These are phyloP conservation scores for Elsinoe perseae DNA, from an alignment of 2,329 filamentous ascomycete species.

Conservation along the genomic window DNA sequence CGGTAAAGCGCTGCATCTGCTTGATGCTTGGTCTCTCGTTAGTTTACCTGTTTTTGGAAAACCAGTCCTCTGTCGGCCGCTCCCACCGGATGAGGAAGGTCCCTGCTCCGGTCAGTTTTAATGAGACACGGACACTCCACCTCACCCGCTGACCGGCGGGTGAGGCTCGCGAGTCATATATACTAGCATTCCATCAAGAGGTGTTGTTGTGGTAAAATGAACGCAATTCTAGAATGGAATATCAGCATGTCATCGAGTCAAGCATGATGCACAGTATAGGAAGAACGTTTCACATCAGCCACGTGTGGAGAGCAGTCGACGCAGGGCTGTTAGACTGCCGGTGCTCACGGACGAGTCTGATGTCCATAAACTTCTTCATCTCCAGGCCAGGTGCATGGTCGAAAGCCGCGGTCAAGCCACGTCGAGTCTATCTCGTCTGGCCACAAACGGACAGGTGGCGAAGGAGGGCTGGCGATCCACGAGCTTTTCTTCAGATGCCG, in stretches of 20 bases:
- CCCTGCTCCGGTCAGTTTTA: background rate
- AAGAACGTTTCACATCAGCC: background rate
- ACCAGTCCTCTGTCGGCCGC: background rate
- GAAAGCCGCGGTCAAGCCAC: constrained; percentile 9
- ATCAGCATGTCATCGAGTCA: background rate
- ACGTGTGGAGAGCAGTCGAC: background rate
- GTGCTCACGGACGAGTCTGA: background rate
- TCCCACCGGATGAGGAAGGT: constrained; percentile 10
- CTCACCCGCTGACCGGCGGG: constrained; percentile 8
- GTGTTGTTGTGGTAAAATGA: background rate
- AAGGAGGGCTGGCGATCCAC: background rate
- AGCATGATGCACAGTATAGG: background rate
- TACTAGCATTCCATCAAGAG: background rate
- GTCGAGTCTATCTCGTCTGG: background rate
- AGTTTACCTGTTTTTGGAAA: background rate
- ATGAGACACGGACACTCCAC: background rate
- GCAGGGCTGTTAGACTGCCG: background rate
- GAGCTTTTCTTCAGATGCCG: too few species aligned
- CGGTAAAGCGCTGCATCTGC: background rate
- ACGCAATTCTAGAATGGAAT: background rate
- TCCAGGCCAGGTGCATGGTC: background rate
- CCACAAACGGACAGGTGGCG: background rate
- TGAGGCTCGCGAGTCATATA: background rate
- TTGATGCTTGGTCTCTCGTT: constrained; percentile 2
- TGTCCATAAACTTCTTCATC: background rate